Conservation (phyloP, 192 early-diverging fungal species). For the Backusella tarrabulga region DNA sequence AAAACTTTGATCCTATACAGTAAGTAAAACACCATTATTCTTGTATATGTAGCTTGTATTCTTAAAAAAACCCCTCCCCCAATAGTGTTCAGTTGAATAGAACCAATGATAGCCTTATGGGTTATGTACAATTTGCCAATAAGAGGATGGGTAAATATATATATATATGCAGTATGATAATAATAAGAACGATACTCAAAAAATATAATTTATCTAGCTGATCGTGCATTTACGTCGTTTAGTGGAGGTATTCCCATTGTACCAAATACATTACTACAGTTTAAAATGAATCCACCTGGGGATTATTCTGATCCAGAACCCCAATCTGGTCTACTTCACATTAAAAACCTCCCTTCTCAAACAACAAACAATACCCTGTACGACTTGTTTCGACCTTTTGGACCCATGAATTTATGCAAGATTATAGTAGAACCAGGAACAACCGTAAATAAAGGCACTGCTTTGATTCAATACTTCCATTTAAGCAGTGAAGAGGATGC, state of each 20-base stretch:
- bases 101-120: not conserved
- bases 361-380: conserved; percentile 32
- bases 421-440: conserved; percentile 25
- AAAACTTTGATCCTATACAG: conserved; percentile 23
- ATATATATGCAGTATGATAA: not conserved
- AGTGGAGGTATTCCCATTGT: conserved; percentile 25
- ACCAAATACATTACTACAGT: conserved; percentile 19
- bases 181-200: not conserved
- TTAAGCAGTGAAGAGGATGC: conserved; percentile 29
- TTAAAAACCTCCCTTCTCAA: conserved; percentile 28
- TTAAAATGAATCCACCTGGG: conserved; percentile 24
- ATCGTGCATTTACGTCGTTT: conserved; percentile 42
- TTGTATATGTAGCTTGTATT: not conserved
- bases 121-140: conserved; percentile 28
- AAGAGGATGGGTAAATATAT: conserved; percentile 29
- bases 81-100: conserved; percentile 14
- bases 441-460: conserved; percentile 26
- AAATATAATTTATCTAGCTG: conserved; percentile 26
- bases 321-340: conserved; percentile 29
- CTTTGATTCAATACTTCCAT: conserved; percentile 40
- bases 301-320: conserved; percentile 30
- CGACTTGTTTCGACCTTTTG: conserved; percentile 41
- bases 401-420: conserved; percentile 40
- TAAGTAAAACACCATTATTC: not conserved
- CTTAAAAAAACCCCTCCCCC: not conserved